phyloP scores from a whole-genome alignment of 768 basidiomycete species.

The Pulveroboletus ravenelii region DNA sequence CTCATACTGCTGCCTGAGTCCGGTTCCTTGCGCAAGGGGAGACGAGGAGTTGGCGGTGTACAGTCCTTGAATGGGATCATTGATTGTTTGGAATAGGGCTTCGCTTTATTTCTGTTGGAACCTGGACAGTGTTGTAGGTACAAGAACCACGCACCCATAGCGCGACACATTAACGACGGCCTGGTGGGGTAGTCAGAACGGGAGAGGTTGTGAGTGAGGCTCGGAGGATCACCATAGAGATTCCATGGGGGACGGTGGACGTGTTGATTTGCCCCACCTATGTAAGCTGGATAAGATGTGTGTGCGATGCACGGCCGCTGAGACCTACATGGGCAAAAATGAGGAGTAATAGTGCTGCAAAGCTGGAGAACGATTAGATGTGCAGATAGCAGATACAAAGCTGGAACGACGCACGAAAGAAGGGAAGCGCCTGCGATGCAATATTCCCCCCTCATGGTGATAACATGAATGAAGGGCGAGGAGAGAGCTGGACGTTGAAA shows the following conservation, averaged over 20 bases:
- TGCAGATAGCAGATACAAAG: constrained; percentile 5
- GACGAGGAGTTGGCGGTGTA: constrained; percentile 64
- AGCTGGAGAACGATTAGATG: constrained; percentile 14
- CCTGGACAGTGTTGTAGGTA: background rate
- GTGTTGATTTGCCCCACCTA: constrained; percentile 84
- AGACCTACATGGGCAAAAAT: constrained; percentile 76
- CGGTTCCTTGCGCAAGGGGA: constrained; percentile 51
- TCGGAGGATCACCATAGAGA: constrained; percentile 58
- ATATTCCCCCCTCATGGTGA: constrained; percentile 65
- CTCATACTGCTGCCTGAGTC: constrained; percentile 66
- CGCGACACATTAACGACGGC: constrained; percentile 63
- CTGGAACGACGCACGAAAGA: constrained; percentile 52
- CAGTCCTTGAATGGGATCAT: constrained; percentile 57
- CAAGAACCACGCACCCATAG: constrained; percentile 52
- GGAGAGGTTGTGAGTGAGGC: background rate
- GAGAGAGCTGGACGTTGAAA: constrained; percentile 18
- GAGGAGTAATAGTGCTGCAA: constrained; percentile 49
- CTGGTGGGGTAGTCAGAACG: constrained; percentile 35
- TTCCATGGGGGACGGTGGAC: constrained; percentile 61
- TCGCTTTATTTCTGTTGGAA: constrained; percentile 33
- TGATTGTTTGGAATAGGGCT: constrained; percentile 44
- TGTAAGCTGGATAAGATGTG: constrained; percentile 19
- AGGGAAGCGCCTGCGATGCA: constrained; percentile 70
- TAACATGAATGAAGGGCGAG: constrained; percentile 18
- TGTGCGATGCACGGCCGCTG: constrained; percentile 10